Evolutionary conservation across 2,329 filamentous ascomycete genomes (phyloP).

Genomic region (Pezicula rhizophila): DNA sequence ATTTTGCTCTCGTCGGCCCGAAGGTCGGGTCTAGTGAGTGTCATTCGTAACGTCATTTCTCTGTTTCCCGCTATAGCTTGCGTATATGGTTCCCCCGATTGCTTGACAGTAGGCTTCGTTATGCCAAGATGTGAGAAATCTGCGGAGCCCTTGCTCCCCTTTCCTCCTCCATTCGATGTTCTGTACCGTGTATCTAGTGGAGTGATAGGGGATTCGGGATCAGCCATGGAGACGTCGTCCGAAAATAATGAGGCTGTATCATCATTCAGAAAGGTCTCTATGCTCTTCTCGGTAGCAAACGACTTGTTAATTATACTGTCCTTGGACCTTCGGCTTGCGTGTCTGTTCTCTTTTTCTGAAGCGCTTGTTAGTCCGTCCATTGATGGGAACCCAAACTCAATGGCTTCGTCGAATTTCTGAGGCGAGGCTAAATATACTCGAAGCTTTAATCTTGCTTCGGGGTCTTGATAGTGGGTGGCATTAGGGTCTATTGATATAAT

Average conservation of each 20-base stretch:
- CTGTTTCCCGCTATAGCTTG: constrained; percentile 55
- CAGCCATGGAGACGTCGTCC: constrained; percentile 47
- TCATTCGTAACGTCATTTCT: constrained; percentile 97
- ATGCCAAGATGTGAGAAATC: constrained; percentile 30
- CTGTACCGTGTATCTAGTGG: constrained; percentile 22
- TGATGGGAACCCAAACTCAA: constrained; percentile 87
- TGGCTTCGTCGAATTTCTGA: constrained; percentile 91
- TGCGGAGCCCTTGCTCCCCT: constrained; percentile 30
- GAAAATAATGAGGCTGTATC: constrained; percentile 51
- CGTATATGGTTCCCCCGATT: constrained; percentile 33
- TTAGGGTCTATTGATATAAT: constrained; percentile 58
- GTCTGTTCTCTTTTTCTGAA: constrained; percentile 27
- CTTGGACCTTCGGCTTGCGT: constrained; percentile 15
- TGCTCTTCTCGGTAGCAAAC: constrained; percentile 41
- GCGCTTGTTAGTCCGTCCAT: constrained; percentile 37
- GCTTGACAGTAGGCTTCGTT: constrained; percentile 19
- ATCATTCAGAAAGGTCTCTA: constrained; percentile 49
- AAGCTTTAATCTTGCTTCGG: constrained; percentile 79
- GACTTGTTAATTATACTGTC: constrained; percentile 23
- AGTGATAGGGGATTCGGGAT: constrained; percentile 47
- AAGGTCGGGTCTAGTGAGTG: constrained; percentile 82
- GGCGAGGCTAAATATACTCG: constrained; percentile 81
- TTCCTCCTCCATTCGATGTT: constrained; percentile 8
- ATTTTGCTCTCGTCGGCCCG: constrained; percentile 67
- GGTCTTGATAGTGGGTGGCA: constrained; percentile 83